Conservation (phyloP, 2,329 filamentous ascomycete genomes). For the Xylaria arbuscula region DNA sequence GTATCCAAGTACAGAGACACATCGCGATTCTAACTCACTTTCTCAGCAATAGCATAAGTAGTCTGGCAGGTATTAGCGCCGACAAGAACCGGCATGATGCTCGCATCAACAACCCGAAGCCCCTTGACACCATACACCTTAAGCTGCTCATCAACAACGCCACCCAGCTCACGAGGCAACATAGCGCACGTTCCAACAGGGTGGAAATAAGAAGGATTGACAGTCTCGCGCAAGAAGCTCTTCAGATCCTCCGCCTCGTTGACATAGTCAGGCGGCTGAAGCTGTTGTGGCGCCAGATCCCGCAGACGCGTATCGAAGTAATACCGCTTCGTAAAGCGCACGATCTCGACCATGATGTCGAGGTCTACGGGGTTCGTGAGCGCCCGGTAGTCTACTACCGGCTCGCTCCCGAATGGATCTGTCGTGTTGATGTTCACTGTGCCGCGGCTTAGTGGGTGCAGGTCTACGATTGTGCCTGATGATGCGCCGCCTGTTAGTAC, state of each 20-base stretch:
- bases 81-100: conserved; percentile 58
- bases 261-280: conserved; percentile 47
- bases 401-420: conserved; percentile 52
- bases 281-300: conserved; percentile 51
- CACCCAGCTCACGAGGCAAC: conserved; percentile 57
- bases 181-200: conserved; percentile 58
- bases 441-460: conserved; percentile 53
- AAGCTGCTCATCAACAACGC: conserved; percentile 57
- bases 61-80: conserved; percentile 61
- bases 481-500: conserved; percentile 45
- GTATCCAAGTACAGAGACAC: neutral
- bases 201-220: conserved; percentile 52
- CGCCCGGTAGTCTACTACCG: conserved; percentile 54
- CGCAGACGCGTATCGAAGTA: conserved; percentile 53
- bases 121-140: conserved; percentile 60
- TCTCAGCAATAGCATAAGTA: conserved; percentile 65
- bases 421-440: conserved; percentile 54
- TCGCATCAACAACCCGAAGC: conserved; percentile 60
- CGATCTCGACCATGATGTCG: conserved; percentile 53
- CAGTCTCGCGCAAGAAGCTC: conserved; percentile 39
- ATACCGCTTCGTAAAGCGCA: conserved; percentile 53
- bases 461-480: conserved; percentile 43
- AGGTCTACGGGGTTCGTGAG: conserved; percentile 55
- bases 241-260: conserved; percentile 50
- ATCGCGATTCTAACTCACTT: conserved; percentile 41